Evolutionary conservation across 2,329 filamentous ascomycete genomes (phyloP), one percentile per base, ranked within the genome.

Genomic region (Nemania abortiva): DNA sequence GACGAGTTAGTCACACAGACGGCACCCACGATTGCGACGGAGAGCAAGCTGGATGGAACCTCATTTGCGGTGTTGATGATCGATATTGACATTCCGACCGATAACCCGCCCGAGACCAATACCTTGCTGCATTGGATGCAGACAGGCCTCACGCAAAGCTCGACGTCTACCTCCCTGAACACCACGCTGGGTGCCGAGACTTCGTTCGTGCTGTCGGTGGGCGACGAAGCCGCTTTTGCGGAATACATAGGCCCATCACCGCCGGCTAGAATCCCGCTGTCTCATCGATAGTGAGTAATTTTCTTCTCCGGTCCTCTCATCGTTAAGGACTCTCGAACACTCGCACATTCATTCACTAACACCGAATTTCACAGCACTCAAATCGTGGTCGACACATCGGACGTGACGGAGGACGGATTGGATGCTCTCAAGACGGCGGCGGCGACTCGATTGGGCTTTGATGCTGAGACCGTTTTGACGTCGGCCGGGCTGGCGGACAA

Each of bases 81-180:
- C 55, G 81, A 83, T 67, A 79, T 86, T 6, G 85, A 85, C 71
- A 87, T 82, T 77, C 85, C 82, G 54, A 83, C 82, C 11, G 80
- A 78, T 70, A 78, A 31, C 47, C 78, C 81, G 2, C 79, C 79
- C 0, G 58, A 74, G 54, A 82, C 81, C 10, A 75, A 72, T 64
- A 83, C 81, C 13, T 74, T 83, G 24, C 78, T 84, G 49, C 81
- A 83, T 77, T 84, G 82, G 82, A 74, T 83, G 77, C 82, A 84
- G 75, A 81, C 77, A 1, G 79, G 76, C n/a, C 75, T 84, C 27
- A 77, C 73, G 27, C 75, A 76, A 53, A 75, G 70, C 65, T 68
- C 72, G 6, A 68, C 72, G 24, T 67, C 76, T 18, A 68, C 69
- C 24, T 13, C 69, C 6, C 34, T 77, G 31, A 75, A 74, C 56